Base-by-base conservation (phyloP, 306 rosid species). In the peach (Prunus persica) region DNA sequence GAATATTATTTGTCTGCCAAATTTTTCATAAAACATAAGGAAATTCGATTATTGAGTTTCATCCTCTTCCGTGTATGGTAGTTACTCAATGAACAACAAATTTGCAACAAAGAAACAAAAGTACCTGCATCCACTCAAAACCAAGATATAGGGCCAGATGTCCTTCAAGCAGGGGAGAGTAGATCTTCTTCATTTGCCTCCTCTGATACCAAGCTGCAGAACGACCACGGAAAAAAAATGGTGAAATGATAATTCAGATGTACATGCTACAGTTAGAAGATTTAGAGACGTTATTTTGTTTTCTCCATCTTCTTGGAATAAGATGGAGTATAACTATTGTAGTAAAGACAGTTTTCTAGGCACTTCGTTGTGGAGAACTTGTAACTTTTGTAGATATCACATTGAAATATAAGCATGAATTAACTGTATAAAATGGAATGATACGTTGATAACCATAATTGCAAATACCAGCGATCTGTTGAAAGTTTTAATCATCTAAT, bases 131-230 rank as follows among this genome's bases (percentile, higher is more conserved):
- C 98, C 97, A 95, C 82, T 95, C 98, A 57, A 92, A 90, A 65
- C 98, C 98, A 3, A 95, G 91, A 85, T 95, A 95, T 76, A 95
- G 98, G 30, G 97, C 98, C 22, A 95, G 80, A 30, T 92, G 87
- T 71, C 97, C 98, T 88, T 95, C 98, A 38, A 95, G 91, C 64
- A 95, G 93, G 7, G 98, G 98, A 27, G 98, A 95, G 76, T 95
- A 95, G 27, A 95, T 95, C 78, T 92, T 95, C 86, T 58, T 92
- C 96, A 95, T 90, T 83, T 95, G 93, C 78, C 97, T 82, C 78
- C 88, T 92, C 84, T 92, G 87, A 57, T 95, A 90, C 98, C 98
- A 95, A 18, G 97, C 97, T 95, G 93, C 87, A 88, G 16, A 78
- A 28, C 14, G 14, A 71, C 72, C 65, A 78, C 77, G 79, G 16